Conservation (phyloP, 23 red algal genomes). For the Chondrus crispus region DNA sequence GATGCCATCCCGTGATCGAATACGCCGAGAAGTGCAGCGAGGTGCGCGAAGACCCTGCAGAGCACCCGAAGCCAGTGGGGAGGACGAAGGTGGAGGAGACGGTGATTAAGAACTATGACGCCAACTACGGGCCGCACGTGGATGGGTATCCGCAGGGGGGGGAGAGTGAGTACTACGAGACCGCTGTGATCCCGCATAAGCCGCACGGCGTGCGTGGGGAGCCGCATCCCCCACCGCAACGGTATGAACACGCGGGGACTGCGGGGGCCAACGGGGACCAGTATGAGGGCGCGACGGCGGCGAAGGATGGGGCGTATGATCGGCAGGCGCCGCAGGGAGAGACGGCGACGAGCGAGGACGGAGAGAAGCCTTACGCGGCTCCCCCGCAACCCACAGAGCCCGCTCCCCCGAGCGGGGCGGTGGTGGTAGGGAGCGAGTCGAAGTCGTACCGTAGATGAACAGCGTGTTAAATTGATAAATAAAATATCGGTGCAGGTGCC, state of each 20-base stretch:
- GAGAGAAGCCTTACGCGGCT: background rate
- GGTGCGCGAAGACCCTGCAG: background rate
- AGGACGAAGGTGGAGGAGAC: slow-evolving; percentile 35
- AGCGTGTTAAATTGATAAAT: too few species aligned
- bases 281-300: background rate
- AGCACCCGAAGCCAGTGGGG: slow-evolving; percentile 25
- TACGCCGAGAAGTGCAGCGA: background rate
- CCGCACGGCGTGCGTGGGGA: slow-evolving; percentile 29
- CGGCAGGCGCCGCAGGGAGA: background rate
- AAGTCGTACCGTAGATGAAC: background rate
- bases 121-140: slow-evolving; percentile 48
- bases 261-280: background rate
- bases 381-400: too few species aligned
- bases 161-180: slow-evolving; percentile 41
- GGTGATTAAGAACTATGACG: slow-evolving; percentile 44
- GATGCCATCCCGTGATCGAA: slow-evolving; percentile 43
- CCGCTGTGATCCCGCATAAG: slow-evolving; percentile 1
- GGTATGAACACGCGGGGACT: background rate
- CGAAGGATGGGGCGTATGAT: background rate
- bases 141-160: slow-evolving; percentile 4
- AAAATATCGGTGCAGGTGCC: too few species aligned
- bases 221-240: background rate
- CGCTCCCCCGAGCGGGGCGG: background rate
- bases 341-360: background rate
- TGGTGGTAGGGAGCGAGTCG: background rate